Conservation (phyloP, 331 rosid genomes). For the Erythrophleum ivorense region DNA sequence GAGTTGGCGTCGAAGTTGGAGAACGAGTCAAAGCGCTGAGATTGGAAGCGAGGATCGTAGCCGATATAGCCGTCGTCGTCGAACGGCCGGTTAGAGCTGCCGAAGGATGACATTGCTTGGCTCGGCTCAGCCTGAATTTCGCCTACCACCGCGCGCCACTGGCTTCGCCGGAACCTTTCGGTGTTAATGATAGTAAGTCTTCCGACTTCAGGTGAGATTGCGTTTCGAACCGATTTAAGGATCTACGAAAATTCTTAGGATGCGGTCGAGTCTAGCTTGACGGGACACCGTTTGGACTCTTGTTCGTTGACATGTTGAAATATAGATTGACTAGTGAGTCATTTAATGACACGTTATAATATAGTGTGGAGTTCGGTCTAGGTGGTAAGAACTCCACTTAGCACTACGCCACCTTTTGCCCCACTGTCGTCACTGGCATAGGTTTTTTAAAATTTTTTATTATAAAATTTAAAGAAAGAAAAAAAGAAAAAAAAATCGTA, state of each 20-base stretch:
- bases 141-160: not conserved
- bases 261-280: slow-evolving; percentile 3
- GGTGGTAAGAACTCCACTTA: not conserved
- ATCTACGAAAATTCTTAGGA: not conserved
- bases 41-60: slow-evolving; percentile 48
- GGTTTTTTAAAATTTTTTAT: too few species aligned
- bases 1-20: slow-evolving; percentile 54
- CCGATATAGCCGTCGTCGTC: slow-evolving; percentile 43
- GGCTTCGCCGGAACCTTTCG: not conserved
- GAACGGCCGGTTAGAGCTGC: slow-evolving; percentile 48
- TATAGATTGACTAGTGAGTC: not conserved
- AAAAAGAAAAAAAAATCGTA: too few species aligned
- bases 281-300: not conserved
- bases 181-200: not conserved
- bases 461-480: too few species aligned
- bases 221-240: not conserved
- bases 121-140: not conserved
- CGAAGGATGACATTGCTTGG: slow-evolving; percentile 57
- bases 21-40: slow-evolving; percentile 49
- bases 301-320: slow-evolving; percentile 1
- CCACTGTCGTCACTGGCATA: not conserved
- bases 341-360: not conserved
- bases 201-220: not conserved
- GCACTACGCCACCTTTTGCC: not conserved
- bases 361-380: not conserved